Conservation (phyloP, 345 rosid genomes). For the Lumnitzera littorea region DNA sequence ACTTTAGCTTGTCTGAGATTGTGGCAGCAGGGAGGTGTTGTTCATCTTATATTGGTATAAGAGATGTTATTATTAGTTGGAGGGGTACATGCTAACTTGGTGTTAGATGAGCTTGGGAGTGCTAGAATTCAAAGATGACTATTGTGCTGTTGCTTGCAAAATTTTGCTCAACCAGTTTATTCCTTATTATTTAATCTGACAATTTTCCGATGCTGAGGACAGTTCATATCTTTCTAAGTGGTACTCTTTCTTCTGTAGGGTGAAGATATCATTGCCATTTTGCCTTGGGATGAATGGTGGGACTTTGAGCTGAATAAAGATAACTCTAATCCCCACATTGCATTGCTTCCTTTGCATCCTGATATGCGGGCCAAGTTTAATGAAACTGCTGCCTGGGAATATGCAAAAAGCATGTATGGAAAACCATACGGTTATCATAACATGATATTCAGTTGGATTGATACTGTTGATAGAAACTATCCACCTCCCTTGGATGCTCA, state of each 20-base stretch:
- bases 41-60: too few species aligned
- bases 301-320: slow-evolving; percentile 82
- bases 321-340: slow-evolving; percentile 81
- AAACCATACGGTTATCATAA: slow-evolving; percentile 93
- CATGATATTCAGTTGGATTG: slow-evolving; percentile 98
- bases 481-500: slow-evolving; percentile 94
- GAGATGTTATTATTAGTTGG: too few species aligned
- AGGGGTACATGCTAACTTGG: too few species aligned
- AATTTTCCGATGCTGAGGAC: too few species aligned
- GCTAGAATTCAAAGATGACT: too few species aligned
- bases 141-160: too few species aligned
- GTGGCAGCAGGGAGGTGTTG: too few species aligned
- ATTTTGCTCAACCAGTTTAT: too few species aligned
- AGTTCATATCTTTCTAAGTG: not conserved
- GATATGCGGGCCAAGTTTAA: slow-evolving; percentile 74
- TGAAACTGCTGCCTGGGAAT: slow-evolving; percentile 94
- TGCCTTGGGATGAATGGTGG: slow-evolving; percentile 99
- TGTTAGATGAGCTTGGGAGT: too few species aligned
- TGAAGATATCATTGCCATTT: slow-evolving; percentile 65
- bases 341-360: slow-evolving; percentile 85
- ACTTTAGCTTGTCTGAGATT: too few species aligned
- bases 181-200: too few species aligned
- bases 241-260: slow-evolving; percentile 36
- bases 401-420: slow-evolving; percentile 80
- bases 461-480: slow-evolving; percentile 69